Conservation (phyloP, 164 flowering plant genomes). For the Berberis vulgaris region DNA sequence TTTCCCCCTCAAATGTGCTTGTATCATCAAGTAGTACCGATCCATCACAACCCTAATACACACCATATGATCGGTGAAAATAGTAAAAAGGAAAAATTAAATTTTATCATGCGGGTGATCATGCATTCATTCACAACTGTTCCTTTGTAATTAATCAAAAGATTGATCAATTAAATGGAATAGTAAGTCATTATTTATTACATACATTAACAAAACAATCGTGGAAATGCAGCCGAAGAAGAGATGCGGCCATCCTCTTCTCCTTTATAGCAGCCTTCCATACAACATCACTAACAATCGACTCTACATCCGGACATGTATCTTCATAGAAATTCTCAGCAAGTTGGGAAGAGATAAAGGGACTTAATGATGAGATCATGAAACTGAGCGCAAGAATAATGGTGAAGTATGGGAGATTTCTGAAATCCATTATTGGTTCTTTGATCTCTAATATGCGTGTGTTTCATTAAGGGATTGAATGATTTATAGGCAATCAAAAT, state of each 20-base stretch:
- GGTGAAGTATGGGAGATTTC: conserved; percentile 3
- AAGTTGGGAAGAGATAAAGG: conserved; percentile 36
- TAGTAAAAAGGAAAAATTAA: neutral
- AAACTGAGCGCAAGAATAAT: conserved; percentile 13
- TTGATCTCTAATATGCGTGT: neutral
- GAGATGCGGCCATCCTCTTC: conserved; percentile 71
- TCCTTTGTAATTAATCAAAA: neutral
- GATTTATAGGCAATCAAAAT: too few species aligned
- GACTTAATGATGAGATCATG: conserved; percentile 15
- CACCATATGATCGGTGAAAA: neutral
- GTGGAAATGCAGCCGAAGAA: conserved; percentile 65
- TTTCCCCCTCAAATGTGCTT: conserved; percentile 40
- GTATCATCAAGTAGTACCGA: conserved; percentile 60
- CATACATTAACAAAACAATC: conserved; percentile 71
- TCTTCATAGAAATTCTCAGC: conserved; percentile 38
- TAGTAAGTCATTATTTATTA: neutral
- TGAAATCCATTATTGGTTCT: conserved; percentile 16
- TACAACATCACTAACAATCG: conserved; percentile 38
- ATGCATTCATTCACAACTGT: neutral
- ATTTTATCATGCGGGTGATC: neutral
- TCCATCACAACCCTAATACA: conserved; percentile 64
- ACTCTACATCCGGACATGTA: conserved; percentile 50
- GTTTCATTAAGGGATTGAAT: too few species aligned
- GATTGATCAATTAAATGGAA: neutral
- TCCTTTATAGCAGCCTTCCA: conserved; percentile 48